Evolutionary conservation across 176 grass and related monocot species (phyloP), one percentile per base, ranked within the genome.

Genomic region (Areca catechu): DNA sequence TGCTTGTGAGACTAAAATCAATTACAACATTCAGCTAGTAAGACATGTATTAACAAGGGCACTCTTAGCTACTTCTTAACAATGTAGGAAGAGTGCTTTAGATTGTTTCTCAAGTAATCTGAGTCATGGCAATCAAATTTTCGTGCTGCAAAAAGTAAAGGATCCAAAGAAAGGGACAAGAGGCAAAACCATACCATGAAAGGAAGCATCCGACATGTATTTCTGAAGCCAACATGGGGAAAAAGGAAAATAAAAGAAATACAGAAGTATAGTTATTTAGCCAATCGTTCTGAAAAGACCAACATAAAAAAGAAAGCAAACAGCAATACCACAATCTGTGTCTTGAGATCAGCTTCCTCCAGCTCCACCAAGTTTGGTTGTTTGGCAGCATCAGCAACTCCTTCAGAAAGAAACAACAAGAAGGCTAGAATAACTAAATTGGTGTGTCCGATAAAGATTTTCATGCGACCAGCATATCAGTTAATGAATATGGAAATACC

Each of bases 191-290:
- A 21, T 81, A 89, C 86, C 86, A 56, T 84, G 78, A 68, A 89
- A 89, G 59, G 77, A 71, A 14, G 57, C 74, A 50, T 89, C 86
- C 16, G 67, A 60, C 62, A 89, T 81, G 54, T 83, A 89, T 49
- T 60, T 37, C 86, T 81, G 71, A 16, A 74, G 58, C 52, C 49
- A 63, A 48, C 2, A 74, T 15, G 54, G 23, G 24, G 30, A 58
- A 64, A 78, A 19, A 29, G 12, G 48, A 14, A 53, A 19, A 50
- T 0, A 73, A 27, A 19, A 29, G 10, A 47, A 24, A 24, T 27
- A 23, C 4, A 25, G 18, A 19, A 24, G 34, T 43, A 43, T 12
- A 2, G 2, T 9, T 43, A 43, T 7, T 7, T 5, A 43, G 34
- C 34, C 34, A 14, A 43, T 43, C 7, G 14, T 9, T 12, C 34